Conservation (phyloP, 2,329 filamentous ascomycete genomes). For the Venturia pyrina region DNA sequence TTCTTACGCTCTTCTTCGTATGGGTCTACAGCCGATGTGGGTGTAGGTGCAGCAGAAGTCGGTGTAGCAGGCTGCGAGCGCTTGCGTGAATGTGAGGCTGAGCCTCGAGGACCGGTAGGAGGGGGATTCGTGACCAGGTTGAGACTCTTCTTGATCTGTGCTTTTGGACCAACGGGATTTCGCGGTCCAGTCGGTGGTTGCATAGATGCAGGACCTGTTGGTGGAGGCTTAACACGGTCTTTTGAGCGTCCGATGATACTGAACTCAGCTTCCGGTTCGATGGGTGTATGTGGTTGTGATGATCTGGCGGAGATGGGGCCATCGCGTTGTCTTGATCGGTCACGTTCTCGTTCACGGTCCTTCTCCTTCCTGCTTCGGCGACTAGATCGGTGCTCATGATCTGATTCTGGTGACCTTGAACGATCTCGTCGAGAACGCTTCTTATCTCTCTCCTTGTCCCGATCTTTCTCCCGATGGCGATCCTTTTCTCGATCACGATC, state of each 20-base stretch:
- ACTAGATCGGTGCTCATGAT: constrained; percentile 30
- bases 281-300: constrained; percentile 5
- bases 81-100: background rate
- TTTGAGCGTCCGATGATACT: constrained; percentile 35
- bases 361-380: constrained; percentile 28
- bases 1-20: constrained; percentile 62
- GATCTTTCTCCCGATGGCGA: constrained; percentile 29
- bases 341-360: constrained; percentile 31
- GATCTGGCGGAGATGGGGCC: background rate
- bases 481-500: constrained; percentile 33
- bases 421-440: constrained; percentile 38
- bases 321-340: constrained; percentile 27
- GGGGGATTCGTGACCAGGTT: background rate
- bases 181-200: constrained; percentile 24
- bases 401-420: constrained; percentile 28
- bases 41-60: background rate
- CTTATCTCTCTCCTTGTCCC: constrained; percentile 32
- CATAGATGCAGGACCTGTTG: constrained; percentile 21
- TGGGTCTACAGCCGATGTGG: constrained; percentile 34
- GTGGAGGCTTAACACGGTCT: constrained; percentile 13
- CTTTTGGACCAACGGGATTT: constrained; percentile 26
- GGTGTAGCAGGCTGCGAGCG: background rate
- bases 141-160: constrained; percentile 15
- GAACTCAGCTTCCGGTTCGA: constrained; percentile 31
- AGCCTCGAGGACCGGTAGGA: background rate